phyloP scores from a whole-genome alignment of 2,329 filamentous ascomycete species.

The Cordyceps cateniannulata region DNA sequence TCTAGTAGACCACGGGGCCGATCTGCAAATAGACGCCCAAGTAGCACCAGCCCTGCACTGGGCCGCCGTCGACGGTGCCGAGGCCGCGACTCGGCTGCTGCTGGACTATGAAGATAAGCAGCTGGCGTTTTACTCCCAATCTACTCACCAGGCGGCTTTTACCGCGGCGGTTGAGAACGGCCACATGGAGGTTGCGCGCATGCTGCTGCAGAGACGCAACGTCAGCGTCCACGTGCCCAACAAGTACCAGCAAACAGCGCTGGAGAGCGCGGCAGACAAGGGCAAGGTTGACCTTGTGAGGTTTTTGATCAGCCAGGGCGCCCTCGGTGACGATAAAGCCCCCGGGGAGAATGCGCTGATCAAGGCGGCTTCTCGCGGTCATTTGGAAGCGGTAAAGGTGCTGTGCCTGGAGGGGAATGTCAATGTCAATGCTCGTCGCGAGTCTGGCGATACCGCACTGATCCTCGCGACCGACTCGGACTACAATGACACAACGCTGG shows the following conservation, averaged over 20 bases:
- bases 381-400: background rate
- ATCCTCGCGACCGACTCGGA: background rate
- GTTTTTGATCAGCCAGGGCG: background rate
- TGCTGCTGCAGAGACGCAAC: background rate
- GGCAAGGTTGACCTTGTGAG: background rate
- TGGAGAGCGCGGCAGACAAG: constrained; percentile 7
- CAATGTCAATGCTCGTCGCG: background rate
- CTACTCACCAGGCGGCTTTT: constrained; percentile 1
- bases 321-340: background rate
- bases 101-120: constrained; percentile 5
- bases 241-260: background rate
- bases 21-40: constrained; percentile 1
- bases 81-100: background rate
- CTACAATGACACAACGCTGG: background rate
- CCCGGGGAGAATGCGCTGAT: background rate
- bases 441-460: background rate
- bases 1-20: background rate
- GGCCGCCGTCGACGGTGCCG: background rate
- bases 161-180: background rate
- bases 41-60: background rate
- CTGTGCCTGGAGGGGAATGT: background rate
- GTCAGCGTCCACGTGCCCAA: background rate
- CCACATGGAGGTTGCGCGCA: background rate
- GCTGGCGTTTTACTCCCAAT: background rate
- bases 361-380: background rate